phyloP scores from a whole-genome alignment of 1,284 basidiomycete species.

The Ganoderma boninense region DNA sequence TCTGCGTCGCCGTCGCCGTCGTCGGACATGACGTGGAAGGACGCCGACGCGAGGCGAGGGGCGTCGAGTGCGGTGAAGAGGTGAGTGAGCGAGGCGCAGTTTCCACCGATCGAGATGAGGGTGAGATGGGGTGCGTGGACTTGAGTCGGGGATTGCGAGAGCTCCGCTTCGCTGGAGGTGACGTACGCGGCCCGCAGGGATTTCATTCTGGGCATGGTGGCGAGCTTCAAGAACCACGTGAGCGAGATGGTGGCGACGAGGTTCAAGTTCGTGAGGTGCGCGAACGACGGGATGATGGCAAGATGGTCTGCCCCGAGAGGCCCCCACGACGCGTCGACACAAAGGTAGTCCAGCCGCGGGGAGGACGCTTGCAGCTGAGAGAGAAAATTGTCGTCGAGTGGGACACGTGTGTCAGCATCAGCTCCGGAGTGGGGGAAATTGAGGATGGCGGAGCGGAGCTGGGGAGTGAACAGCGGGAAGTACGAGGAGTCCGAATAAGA shows the following conservation, averaged over 20 bases:
- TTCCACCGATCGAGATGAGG: background rate
- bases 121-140: background rate
- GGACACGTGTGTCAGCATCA: background rate
- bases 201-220: background rate
- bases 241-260: background rate
- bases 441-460: background rate
- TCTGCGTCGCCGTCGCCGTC: background rate
- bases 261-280: background rate
- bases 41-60: background rate
- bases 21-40: background rate
- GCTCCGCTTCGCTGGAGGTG: background rate
- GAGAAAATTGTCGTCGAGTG: background rate
- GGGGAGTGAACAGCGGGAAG: background rate
- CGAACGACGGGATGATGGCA: background rate
- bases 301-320: background rate
- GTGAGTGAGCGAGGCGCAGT: background rate
- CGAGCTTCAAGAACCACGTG: background rate
- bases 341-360: background rate
- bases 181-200: background rate
- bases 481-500: background rate
- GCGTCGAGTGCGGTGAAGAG: background rate
- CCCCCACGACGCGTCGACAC: background rate
- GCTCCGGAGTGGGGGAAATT: background rate
- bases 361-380: background rate
- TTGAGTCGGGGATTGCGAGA: background rate